Percentiles rank a stretch among this genome's conserved stretches.
These are phyloP conservation scores for Daldinia sp. DNA, from an alignment of 2,329 filamentous ascomycete genomes.

Conservation along the genomic window DNA sequence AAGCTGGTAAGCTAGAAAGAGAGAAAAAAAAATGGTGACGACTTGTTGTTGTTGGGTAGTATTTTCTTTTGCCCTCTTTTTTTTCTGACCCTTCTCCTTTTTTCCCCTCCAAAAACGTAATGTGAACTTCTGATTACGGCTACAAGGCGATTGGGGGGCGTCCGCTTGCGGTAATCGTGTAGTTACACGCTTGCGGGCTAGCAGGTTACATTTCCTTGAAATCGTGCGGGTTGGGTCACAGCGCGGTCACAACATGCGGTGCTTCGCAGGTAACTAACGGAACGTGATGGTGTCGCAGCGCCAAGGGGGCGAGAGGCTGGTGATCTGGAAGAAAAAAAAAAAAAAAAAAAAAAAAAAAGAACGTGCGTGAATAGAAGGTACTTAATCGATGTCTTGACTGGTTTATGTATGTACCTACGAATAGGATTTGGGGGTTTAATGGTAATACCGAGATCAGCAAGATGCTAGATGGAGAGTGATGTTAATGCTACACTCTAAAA, in stretches of 20 bases:
- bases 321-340: slow-evolving; percentile 20
- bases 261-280: slow-evolving; percentile 28
- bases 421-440: slow-evolving; percentile 20
- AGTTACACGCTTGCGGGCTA: slow-evolving; percentile 31
- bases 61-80: slow-evolving; percentile 30
- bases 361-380: no score
- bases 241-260: slow-evolving; percentile 29
- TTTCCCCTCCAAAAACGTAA: slow-evolving; percentile 23
- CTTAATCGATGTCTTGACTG: slow-evolving; percentile 7
- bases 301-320: slow-evolving; percentile 29
- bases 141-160: slow-evolving; percentile 23
- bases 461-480: slow-evolving; percentile 39
- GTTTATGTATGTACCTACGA: slow-evolving; percentile 31
- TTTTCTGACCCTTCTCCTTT: background rate
- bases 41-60: slow-evolving; percentile 25
- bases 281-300: slow-evolving; percentile 44
- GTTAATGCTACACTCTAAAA: slow-evolving; percentile 40
- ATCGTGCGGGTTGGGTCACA: slow-evolving; percentile 28
- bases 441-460: slow-evolving; percentile 37
- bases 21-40: slow-evolving; percentile 18
- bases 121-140: slow-evolving; percentile 19
- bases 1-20: slow-evolving; percentile 26
- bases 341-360: no score
- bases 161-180: slow-evolving; percentile 28
- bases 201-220: slow-evolving; percentile 26